Conservation (phyloP, 768 basidiomycete genomes). For the Baorangia bicolor region DNA sequence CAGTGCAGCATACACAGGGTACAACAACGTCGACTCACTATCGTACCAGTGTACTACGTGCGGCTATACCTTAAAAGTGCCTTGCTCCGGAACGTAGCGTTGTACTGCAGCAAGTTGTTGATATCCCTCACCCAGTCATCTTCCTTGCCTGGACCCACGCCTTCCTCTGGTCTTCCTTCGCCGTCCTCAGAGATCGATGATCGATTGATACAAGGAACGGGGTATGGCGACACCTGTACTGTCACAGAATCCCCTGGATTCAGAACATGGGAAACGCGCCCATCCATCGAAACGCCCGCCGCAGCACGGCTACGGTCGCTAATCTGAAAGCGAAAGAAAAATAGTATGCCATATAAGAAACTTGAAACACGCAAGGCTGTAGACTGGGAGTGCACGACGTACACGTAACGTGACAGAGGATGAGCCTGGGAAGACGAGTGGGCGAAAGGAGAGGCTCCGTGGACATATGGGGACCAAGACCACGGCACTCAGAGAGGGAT, state of each 20-base stretch:
- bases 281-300: conserved; percentile 92
- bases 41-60: conserved; percentile 22
- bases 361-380: neutral
- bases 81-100: conserved; percentile 90
- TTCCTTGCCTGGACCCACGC: conserved; percentile 75
- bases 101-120: conserved; percentile 92
- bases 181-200: conserved; percentile 66
- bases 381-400: conserved; percentile 26
- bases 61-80: conserved; percentile 75
- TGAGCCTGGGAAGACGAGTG: conserved; percentile 84
- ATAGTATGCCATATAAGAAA: neutral
- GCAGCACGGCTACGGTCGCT: conserved; percentile 82
- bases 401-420: conserved; percentile 75
- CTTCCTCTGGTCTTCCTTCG: conserved; percentile 50
- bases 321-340: conserved; percentile 49
- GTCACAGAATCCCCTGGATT: conserved; percentile 83
- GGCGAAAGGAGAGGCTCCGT: conserved; percentile 86
- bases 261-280: conserved; percentile 78
- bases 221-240: conserved; percentile 81
- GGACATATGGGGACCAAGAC: conserved; percentile 97
- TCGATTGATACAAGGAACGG: conserved; percentile 91
- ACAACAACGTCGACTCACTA: conserved; percentile 11
- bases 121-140: conserved; percentile 98
- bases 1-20: neutral
- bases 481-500: conserved; percentile 85